Base-by-base conservation (phyloP, 176 grass and related monocot species). In the Oryza officinalis region DNA sequence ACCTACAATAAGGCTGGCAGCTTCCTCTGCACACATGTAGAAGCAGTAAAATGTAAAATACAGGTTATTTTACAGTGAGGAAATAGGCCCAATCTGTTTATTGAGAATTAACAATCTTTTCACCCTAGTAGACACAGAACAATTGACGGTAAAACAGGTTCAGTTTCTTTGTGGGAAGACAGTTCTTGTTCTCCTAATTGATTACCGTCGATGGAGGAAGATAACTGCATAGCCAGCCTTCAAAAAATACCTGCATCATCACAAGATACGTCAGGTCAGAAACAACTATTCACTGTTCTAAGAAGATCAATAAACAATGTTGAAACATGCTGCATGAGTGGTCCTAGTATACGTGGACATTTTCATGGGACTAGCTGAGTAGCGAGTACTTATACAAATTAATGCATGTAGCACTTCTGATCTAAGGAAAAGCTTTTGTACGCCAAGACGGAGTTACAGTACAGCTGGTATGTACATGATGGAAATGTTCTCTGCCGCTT, bases 181-280 rank as follows among this genome's bases (percentile, higher is more conserved):
- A 72, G 10, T 17, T 37, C 6, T 37, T 69, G 10, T 38, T 63
- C 11, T 65, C 13, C 27, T 75, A 57, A 10, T 27, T 35, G 31
- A 41, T 81, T 81, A 97, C 94, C 87, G 66, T 47, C 94, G 82
- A 83, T 97, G 83, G 23, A 92, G 7, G 61, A 97, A 97, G 31
- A 97, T 92, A 63, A 97, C 92, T 9, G 94, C 92, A 83, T 97
- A 97, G 84, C 92, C 92, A 65, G 89, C 89, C 85, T 94, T 94
- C 49, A 97, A 45, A 73, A 97, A 94, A 85, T 94, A 90, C 86
- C 94, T 97, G 26, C n/a, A 82, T 78, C 72, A 30, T 47, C 14
- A 12, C 40, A 52, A 17, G 3, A 47, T 57, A 27, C 43, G 4
- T 25, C 44, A 37, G 61, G 38, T 8, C 54, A 84, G 15, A 60